These are phyloP conservation scores for Fusarium neocosmosporiellum DNA, from an alignment of 2,329 filamentous ascomycete species.

Conservation along the genomic window DNA sequence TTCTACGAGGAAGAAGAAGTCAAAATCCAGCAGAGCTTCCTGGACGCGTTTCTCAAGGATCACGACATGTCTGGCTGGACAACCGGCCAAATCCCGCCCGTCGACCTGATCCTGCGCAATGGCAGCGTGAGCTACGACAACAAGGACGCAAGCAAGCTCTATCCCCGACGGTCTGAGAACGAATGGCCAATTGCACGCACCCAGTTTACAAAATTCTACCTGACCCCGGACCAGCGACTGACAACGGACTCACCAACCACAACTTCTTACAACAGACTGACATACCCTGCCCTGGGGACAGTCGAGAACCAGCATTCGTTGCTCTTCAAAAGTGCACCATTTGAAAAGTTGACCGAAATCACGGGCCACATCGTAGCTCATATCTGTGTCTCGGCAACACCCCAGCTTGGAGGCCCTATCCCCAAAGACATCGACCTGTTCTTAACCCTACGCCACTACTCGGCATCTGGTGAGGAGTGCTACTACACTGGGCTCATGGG, in stretches of 20 bases:
- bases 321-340: conserved; percentile 48
- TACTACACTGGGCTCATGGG: conserved; percentile 73
- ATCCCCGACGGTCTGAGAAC: conserved; percentile 63
- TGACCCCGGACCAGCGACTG: too few relatives aligned
- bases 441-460: conserved; percentile 68
- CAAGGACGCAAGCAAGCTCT: conserved; percentile 62
- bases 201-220: too few relatives aligned
- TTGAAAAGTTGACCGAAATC: conserved; percentile 72
- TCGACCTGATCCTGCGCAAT: conserved; percentile 70
- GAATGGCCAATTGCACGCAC: conserved; percentile 76
- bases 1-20: conserved; percentile 78
- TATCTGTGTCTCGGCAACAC: conserved; percentile 70
- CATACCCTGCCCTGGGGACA: too few relatives aligned
- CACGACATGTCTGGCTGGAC: conserved; percentile 72
- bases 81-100: conserved; percentile 66
- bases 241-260: too few relatives aligned
- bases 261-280: too few relatives aligned
- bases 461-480: conserved; percentile 60
- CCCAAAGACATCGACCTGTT: conserved; percentile 70
- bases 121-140: conserved; percentile 75
- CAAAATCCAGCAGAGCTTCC: conserved; percentile 72
- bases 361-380: conserved; percentile 75
- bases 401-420: conserved; percentile 46
- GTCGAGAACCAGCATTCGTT: too few relatives aligned
- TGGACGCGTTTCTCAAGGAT: conserved; percentile 76